Conservation (phyloP, 768 basidiomycete species). For the Hygrophorus pudorinus region DNA sequence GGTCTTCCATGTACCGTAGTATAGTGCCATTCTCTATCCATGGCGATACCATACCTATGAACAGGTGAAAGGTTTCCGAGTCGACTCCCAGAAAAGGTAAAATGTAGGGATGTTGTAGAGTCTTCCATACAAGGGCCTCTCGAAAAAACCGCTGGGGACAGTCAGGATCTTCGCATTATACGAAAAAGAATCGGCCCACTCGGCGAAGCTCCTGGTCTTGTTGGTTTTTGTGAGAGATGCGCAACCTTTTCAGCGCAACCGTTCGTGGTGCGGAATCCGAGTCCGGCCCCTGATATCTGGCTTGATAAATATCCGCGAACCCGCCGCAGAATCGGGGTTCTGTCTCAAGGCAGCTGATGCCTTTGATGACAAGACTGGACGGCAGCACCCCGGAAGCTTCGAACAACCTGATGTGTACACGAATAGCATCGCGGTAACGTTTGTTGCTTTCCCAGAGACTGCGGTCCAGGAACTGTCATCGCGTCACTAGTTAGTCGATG, state of each 20-base stretch:
- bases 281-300: neutral
- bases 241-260: too few species aligned
- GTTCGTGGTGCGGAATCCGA: too few species aligned
- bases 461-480: neutral
- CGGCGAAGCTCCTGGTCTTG: too few species aligned
- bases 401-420: constrained; percentile 11
- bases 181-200: too few species aligned
- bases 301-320: constrained; percentile 14
- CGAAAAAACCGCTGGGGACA: constrained; percentile 16
- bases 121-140: constrained; percentile 21
- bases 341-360: constrained; percentile 2
- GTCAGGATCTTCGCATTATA: neutral
- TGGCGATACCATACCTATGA: constrained; percentile 19
- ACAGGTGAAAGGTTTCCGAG: constrained; percentile 13
- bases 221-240: too few species aligned
- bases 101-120: constrained; percentile 18
- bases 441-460: neutral
- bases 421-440: constrained; percentile 2
- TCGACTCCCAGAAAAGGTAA: constrained; percentile 20
- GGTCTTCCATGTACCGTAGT: constrained; percentile 12
- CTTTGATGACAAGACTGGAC: constrained; percentile 9
- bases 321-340: constrained; percentile 11
- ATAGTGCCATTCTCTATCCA: constrained; percentile 22
- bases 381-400: constrained; percentile 9
- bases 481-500: neutral